A percentile compares a stretch with the other conserved stretches of the same genome.
Conservation (phyloP, 345 rosid species). For the Cochlearia excelsa region DNA sequence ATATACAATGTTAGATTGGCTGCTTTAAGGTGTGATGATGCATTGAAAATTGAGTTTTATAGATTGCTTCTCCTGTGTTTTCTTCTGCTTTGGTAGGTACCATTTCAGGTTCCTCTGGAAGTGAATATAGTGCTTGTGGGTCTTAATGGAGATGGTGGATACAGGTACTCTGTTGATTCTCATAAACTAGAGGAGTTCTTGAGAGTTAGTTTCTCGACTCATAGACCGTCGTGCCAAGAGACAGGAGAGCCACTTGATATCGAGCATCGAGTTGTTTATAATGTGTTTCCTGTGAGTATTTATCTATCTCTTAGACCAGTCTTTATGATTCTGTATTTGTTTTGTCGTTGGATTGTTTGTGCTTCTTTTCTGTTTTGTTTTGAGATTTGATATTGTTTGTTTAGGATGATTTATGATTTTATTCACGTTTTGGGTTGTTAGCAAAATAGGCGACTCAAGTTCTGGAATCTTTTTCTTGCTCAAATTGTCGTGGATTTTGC, state of each 20-base stretch:
- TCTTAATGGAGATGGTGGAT: constrained; percentile 86
- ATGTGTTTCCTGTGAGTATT: constrained; percentile 67
- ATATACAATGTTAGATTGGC: not conserved
- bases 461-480: constrained; percentile 19
- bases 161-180: constrained; percentile 60
- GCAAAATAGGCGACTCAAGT: constrained; percentile 13
- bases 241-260: constrained; percentile 90
- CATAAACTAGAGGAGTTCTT: constrained; percentile 83
- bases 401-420: not conserved
- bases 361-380: not conserved
- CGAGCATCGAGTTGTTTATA: constrained; percentile 83
- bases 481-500: constrained; percentile 9
- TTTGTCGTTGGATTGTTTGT: not conserved
- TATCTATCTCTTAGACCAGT: not conserved
- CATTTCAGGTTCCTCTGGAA: constrained; percentile 94
- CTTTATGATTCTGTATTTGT: not conserved
- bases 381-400: not conserved
- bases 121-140: constrained; percentile 89
- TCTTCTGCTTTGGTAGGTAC: constrained; percentile 55
- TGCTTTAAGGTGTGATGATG: constrained; percentile 1
- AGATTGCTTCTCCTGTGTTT: not conserved
- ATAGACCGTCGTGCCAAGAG: constrained; percentile 83
- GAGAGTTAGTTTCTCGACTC: constrained; percentile 65
- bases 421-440: constrained; percentile 11
- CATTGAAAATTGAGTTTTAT: not conserved